Evolutionary conservation across 495 filamentous ascomycete species (phyloP).

Genomic region (Penicillium macrosclerotiorum): DNA sequence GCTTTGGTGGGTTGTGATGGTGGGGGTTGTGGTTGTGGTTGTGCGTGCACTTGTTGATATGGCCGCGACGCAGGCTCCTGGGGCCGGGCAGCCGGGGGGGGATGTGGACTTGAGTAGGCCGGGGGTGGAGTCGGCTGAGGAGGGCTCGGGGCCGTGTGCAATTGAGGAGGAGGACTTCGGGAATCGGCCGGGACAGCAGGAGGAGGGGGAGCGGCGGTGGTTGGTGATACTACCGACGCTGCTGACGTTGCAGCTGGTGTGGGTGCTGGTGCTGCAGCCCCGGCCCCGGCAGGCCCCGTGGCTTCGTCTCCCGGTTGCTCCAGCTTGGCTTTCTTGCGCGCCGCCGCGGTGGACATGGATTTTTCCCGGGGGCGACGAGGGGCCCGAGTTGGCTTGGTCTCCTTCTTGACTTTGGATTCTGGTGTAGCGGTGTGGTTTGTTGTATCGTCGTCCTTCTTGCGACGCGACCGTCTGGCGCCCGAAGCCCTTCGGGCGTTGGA

Average conservation of each 20-base stretch:
- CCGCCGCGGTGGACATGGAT: constrained; percentile 29
- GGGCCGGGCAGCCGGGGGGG: constrained; percentile 22
- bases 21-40: constrained; percentile 42
- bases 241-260: constrained; percentile 9
- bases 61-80: constrained; percentile 21
- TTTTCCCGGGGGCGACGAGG: constrained; percentile 42
- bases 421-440: constrained; percentile 16
- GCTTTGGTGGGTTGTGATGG: constrained; percentile 26
- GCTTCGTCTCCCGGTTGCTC: constrained; percentile 28
- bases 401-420: constrained; percentile 24
- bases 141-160: constrained; percentile 13
- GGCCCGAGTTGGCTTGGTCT: constrained; percentile 37
- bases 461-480: constrained; percentile 42
- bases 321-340: constrained; percentile 49
- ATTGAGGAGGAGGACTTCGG: constrained; percentile 14
- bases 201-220: constrained; percentile 7
- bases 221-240: background rate
- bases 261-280: constrained; percentile 10
- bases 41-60: constrained; percentile 28
- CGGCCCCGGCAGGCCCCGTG: constrained; percentile 8
- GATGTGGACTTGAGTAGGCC: constrained; percentile 17
- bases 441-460: constrained; percentile 42
- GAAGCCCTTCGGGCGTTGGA: constrained; percentile 31
- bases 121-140: constrained; percentile 23
- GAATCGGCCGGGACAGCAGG: constrained; percentile 15